Conservation (phyloP, 2,329 filamentous ascomycete species). For the Xylariaceae sp. region DNA sequence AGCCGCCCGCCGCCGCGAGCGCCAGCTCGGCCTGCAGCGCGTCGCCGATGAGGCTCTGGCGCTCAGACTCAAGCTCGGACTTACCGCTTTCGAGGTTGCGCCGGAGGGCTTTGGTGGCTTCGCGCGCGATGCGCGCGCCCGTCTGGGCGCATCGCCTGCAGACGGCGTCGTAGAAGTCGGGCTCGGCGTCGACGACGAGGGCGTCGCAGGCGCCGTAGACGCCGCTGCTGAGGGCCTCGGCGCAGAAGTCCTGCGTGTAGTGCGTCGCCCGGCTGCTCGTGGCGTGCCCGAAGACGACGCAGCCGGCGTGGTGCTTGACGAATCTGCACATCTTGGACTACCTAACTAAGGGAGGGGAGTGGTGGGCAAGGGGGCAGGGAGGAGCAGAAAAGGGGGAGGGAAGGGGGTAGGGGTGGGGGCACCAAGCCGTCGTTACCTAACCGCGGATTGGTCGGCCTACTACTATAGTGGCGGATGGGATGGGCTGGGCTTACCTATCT, state of each 20-base stretch:
- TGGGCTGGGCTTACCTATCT: background rate
- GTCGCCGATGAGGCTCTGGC: too few relatives aligned
- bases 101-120: too few relatives aligned
- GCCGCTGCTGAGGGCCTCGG: background rate
- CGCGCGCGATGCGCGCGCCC: background rate
- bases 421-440: background rate
- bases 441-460: background rate
- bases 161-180: too few relatives aligned
- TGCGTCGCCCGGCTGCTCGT: background rate
- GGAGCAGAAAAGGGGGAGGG: background rate
- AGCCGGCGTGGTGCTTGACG: background rate
- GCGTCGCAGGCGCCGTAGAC: background rate
- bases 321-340: background rate
- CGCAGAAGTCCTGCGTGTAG: background rate
- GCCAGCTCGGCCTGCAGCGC: background rate
- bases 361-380: background rate
- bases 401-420: background rate
- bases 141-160: background rate
- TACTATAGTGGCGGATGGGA: background rate
- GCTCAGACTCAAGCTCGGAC: too few relatives aligned
- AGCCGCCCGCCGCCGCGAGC: background rate
- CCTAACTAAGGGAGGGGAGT: background rate
- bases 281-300: background rate
- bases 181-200: too few relatives aligned
- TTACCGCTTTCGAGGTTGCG: background rate